Evolutionary conservation across 345 rosid genomes (phyloP).

Genomic region (Cardamine resedifolia): DNA sequence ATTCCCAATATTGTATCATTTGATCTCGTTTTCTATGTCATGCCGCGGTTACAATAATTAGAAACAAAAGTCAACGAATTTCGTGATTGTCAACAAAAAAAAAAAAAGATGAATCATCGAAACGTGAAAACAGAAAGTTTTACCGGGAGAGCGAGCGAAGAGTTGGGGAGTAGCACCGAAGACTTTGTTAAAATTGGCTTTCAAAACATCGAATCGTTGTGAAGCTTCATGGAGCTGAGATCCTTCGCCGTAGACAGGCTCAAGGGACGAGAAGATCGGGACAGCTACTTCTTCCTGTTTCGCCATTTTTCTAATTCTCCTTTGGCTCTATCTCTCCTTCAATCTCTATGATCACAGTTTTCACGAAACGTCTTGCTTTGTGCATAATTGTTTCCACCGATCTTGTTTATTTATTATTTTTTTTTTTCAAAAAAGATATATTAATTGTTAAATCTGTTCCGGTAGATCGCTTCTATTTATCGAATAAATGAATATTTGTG

Average conservation of each 20-base stretch:
- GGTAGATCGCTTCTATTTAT: background rate
- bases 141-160: constrained; percentile 94
- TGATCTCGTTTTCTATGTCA: background rate
- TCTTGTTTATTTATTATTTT: background rate
- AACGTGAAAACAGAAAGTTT: background rate
- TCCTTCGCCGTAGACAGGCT: constrained; percentile 70
- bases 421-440: background rate
- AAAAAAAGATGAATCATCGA: background rate
- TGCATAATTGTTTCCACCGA: background rate
- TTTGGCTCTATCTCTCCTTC: background rate
- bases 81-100: background rate
- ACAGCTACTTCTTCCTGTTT: constrained; percentile 66
- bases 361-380: background rate
- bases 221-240: constrained; percentile 77
- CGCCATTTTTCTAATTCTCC: constrained; percentile 47
- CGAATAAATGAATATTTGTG: background rate
- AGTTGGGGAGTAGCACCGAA: constrained; percentile 69
- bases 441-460: background rate
- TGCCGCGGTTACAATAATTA: too few relatives aligned
- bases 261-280: constrained; percentile 63
- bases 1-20: background rate
- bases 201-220: constrained; percentile 63
- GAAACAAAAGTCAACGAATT: background rate
- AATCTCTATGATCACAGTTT: constrained; percentile 9
- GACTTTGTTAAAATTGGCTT: constrained; percentile 56